Evolutionary conservation across 495 filamentous ascomycete genomes (phyloP).

Genomic region (Talaromyces nanjingensis): DNA sequence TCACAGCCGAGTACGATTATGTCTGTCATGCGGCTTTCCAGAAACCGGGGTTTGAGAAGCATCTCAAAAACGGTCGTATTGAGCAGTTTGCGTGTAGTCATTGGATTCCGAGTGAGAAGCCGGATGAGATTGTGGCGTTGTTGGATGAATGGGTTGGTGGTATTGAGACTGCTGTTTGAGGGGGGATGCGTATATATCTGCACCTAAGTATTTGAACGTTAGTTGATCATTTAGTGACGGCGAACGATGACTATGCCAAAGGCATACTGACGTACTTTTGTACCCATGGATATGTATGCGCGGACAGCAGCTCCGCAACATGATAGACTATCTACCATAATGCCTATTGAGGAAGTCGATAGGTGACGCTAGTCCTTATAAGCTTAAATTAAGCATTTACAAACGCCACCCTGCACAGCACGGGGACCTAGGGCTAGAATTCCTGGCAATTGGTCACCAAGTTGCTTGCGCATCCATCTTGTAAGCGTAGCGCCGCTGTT

Average conservation of each 20-base stretch:
- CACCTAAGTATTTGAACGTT: background rate
- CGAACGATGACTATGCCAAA: background rate
- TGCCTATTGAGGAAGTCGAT: background rate
- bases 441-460: background rate
- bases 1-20: background rate
- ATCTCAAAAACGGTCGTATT: background rate
- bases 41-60: background rate
- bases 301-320: background rate
- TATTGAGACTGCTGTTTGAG: background rate
- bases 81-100: constrained; percentile 2
- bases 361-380: background rate
- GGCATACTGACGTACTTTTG: background rate
- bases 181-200: background rate
- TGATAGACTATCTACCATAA: background rate
- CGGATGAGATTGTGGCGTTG: background rate
- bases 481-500: background rate
- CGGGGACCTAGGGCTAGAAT: background rate
- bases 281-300: background rate
- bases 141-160: background rate
- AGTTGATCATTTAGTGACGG: background rate
- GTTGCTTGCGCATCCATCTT: no score
- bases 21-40: background rate
- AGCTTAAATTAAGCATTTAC: background rate
- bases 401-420: background rate
- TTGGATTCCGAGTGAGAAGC: constrained; percentile 6